These are phyloP conservation scores for Parietichytrium sp. DNA, from an alignment of 108 stramenopile genomes.

Conservation along the genomic window DNA sequence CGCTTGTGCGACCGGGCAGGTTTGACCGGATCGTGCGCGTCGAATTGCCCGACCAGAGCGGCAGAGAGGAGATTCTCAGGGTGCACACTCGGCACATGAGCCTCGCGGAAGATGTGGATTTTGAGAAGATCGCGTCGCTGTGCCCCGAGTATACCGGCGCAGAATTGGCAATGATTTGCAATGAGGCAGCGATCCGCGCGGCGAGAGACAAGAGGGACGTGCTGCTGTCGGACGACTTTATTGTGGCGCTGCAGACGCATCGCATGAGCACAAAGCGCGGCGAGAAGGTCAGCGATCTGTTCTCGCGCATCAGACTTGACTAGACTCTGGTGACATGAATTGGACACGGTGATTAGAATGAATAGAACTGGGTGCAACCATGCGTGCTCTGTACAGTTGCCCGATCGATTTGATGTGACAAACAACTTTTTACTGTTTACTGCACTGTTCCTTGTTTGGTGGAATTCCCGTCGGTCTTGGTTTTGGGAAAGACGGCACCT, in stretches of 20 bases:
- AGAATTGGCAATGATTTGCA: constrained; percentile 87
- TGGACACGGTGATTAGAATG: too few relatives aligned
- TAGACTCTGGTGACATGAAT: too few relatives aligned
- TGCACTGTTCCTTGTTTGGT: too few relatives aligned
- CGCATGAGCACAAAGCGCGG: not conserved
- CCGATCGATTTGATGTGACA: too few relatives aligned
- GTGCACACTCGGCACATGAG: constrained; percentile 74
- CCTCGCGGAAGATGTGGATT: constrained; percentile 66
- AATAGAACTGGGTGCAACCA: too few relatives aligned
- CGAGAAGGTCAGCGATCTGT: too few relatives aligned
- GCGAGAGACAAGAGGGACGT: constrained; percentile 58
- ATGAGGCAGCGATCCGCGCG: constrained; percentile 87
- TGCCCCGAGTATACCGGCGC: constrained; percentile 83
- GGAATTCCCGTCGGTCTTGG: too few relatives aligned
- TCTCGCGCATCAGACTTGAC: too few relatives aligned
- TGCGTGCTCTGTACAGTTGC: too few relatives aligned
- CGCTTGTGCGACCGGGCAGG: constrained; percentile 97
- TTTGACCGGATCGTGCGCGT: constrained; percentile 98
- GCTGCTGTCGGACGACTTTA: constrained; percentile 28
- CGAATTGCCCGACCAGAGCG: constrained; percentile 91
- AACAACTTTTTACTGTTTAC: too few relatives aligned
- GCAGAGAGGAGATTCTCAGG: constrained; percentile 85
- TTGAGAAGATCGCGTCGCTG: constrained; percentile 68
- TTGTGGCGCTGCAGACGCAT: constrained; percentile 4
- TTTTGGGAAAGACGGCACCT: too few relatives aligned